Conservation (phyloP, 2,329 filamentous ascomycete species). For the Cladosporium sp. region DNA sequence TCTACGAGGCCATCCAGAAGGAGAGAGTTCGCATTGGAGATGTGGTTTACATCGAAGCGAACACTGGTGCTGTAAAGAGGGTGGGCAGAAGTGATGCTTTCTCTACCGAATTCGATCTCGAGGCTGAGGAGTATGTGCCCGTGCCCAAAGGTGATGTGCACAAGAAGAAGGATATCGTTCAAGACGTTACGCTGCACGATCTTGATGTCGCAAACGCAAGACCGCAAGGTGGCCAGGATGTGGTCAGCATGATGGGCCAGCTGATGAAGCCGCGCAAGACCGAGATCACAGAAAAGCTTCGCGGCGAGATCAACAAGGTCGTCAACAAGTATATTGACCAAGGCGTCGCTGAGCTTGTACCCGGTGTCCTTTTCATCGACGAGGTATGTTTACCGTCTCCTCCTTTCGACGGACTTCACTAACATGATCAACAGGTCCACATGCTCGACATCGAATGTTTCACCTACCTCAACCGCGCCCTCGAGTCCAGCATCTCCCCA, state of each 20-base stretch:
- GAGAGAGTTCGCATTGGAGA: slow-evolving; percentile 94
- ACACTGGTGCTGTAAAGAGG: slow-evolving; percentile 95
- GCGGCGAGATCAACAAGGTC: slow-evolving; percentile 96
- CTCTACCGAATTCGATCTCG: slow-evolving; percentile 95
- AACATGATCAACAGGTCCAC: slow-evolving; percentile 64
- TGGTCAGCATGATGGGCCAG: slow-evolving; percentile 99
- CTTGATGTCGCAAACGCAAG: slow-evolving; percentile 92
- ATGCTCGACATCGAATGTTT: slow-evolving; percentile 99
- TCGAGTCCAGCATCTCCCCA: slow-evolving; percentile 90
- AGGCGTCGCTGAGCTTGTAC: slow-evolving; percentile 95
- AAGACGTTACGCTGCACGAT: slow-evolving; percentile 96
- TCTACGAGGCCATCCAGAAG: slow-evolving; percentile 99
- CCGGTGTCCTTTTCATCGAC: slow-evolving; percentile 96
- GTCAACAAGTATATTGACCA: slow-evolving; percentile 99
- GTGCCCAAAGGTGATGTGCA: slow-evolving; percentile 98
- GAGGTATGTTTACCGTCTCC: slow-evolving; percentile 60
- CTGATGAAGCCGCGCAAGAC: slow-evolving; percentile 99
- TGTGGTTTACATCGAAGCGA: slow-evolving; percentile 98
- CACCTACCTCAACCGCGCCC: slow-evolving; percentile 96
- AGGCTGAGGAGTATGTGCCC: slow-evolving; percentile 97
- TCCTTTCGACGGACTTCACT: background rate
- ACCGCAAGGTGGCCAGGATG: slow-evolving; percentile 95
- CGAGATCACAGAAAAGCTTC: slow-evolving; percentile 96
- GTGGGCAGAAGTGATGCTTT: slow-evolving; percentile 95
- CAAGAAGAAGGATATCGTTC: slow-evolving; percentile 99